Conservation (phyloP, 495 filamentous ascomycete genomes). For the Talaromyces ruber region DNA sequence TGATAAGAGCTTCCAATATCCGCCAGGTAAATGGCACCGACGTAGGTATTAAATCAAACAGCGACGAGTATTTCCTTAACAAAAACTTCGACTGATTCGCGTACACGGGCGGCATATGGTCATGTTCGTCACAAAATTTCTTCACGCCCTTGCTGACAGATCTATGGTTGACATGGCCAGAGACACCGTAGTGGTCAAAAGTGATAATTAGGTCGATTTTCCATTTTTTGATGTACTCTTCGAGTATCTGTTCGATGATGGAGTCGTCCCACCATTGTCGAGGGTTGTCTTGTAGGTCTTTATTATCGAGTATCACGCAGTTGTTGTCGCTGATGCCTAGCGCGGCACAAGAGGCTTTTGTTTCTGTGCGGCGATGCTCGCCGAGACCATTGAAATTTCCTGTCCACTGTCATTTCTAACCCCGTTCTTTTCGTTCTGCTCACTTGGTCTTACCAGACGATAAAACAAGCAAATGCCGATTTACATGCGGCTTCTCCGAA, state of each 20-base stretch:
- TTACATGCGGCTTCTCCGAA: conserved; percentile 19
- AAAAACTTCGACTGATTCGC: conserved; percentile 25
- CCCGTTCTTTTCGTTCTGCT: not conserved
- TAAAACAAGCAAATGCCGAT: conserved; percentile 26
- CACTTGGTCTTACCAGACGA: conserved; percentile 19
- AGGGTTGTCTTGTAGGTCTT: conserved; percentile 32
- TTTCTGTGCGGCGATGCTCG: conserved; percentile 20
- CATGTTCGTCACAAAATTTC: conserved; percentile 12
- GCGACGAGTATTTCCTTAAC: conserved; percentile 29
- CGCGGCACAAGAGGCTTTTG: conserved; percentile 24
- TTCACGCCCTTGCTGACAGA: conserved; percentile 33
- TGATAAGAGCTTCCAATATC: conserved; percentile 24
- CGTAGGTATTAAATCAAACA: conserved; percentile 28
- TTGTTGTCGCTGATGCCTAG: conserved; percentile 22
- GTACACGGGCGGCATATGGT: conserved; percentile 22
- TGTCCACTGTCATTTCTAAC: conserved; percentile 1
- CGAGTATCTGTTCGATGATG: conserved; percentile 19
- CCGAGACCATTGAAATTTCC: conserved; percentile 35
- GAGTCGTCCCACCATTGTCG: conserved; percentile 30
- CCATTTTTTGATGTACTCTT: conserved; percentile 27
- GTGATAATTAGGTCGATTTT: conserved; percentile 35
- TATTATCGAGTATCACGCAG: conserved; percentile 25
- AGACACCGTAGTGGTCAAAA: conserved; percentile 32
- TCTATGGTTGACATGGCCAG: conserved; percentile 32
- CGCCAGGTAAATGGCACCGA: conserved; percentile 27